Evolutionary conservation across 495 filamentous ascomycete genomes (phyloP), one percentile per base, ranked within the genome.

Genomic region (Amphirosellinia nigrospora): DNA sequence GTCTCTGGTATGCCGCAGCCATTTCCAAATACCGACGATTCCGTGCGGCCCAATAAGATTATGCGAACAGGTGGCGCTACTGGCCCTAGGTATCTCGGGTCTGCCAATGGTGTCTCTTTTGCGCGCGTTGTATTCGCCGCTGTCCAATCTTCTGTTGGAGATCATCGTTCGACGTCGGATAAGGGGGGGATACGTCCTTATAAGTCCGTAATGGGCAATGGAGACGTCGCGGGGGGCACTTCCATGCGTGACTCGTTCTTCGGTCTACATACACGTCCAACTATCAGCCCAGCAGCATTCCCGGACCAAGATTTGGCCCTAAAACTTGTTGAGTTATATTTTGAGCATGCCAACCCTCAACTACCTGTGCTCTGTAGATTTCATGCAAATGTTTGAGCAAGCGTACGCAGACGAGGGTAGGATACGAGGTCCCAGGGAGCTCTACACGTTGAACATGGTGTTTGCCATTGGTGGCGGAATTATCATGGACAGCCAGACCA

Each of bases 241-340:
- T 91, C 89, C 23, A 96, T 96, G 92, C 88, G 95, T 46, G 95
- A 98, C 80, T 95, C 92, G 0, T 97, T 97, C 82, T 98, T 98
- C 75, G 95, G 95, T 21, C 79, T 98, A 53, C 94, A 97, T 74
- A 96, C 93, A 16, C 93, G 91, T 73, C 93, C 94, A 32, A 92
- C 90, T 50, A 94, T 97, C 78, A 89, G 90, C 61, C 92, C 91
- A 52, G 95, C 95, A 2, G 86, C 91, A 16, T 98, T 98, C 73
- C 95, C 95, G 0, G 89, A 91, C 62, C 89, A 86, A 65, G 87
- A 90, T 48, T 80, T 97, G 7, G 95, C 89, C 0, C 79, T 88
- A 63, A 86, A 86, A 72, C 84, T 98, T 61, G 89, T 94, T 9
- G 86, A 89, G 41, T 87, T 97, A 10, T 98, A 97, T 77, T 98